Conservation (phyloP, 2,329 filamentous ascomycete species). For the Pseudocercospora musae region DNA sequence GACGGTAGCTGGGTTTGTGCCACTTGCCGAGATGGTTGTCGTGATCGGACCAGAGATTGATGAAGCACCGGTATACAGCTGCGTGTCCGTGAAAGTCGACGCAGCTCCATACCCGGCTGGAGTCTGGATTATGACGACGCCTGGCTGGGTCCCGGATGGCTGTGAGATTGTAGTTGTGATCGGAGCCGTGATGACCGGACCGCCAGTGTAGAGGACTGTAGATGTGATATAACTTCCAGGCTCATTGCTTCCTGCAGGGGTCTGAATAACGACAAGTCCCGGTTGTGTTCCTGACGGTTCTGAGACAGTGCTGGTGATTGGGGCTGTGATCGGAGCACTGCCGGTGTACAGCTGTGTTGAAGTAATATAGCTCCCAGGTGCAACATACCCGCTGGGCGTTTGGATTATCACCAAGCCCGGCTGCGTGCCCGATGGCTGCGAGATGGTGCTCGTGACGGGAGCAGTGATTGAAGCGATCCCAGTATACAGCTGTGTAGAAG, state of each 20-base stretch:
- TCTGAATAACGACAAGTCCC: conserved; percentile 11
- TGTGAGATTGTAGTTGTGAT: neutral
- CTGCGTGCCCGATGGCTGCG: neutral
- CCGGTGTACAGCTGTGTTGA: conserved; percentile 7
- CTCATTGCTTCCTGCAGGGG: neutral
- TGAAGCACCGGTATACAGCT: neutral
- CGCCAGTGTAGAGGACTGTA: neutral
- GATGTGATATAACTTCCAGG: conserved; percentile 8
- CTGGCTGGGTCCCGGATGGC: neutral
- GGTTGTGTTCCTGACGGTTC: conserved; percentile 4
- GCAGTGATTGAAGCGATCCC: neutral
- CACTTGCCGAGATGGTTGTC: neutral
- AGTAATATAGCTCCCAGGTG: conserved; percentile 3
- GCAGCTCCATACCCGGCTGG: neutral
- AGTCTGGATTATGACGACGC: neutral
- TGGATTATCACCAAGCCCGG: conserved; percentile 3
- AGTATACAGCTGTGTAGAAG: neutral
- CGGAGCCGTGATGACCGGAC: neutral
- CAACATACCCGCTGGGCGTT: conserved; percentile 1
- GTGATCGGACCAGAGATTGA: conserved; percentile 3
- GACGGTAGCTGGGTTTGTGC: neutral
- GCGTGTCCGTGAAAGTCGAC: neutral
- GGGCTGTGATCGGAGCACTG: neutral
- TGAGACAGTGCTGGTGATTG: conserved; percentile 1
- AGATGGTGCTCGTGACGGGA: neutral